Base-by-base conservation (phyloP, 257 asterid genomes). In the Haberlea rhodopensis region DNA sequence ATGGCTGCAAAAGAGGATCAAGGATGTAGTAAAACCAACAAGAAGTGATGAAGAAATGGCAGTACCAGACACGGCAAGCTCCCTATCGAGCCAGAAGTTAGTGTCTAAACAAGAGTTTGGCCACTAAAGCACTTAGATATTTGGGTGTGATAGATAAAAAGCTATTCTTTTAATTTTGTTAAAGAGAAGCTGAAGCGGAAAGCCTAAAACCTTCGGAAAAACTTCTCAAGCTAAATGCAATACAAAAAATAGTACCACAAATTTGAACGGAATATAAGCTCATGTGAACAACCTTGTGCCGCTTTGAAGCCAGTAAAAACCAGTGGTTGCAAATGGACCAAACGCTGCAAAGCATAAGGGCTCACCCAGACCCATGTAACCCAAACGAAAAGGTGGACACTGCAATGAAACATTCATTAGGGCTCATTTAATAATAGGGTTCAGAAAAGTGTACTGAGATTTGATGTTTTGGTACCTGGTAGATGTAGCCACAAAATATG, bases 301-400 rank as follows among this genome's bases (percentile, higher is more conserved):
- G 25, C 84, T 79, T 78, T 91, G 98, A 71, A 91, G 91, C 81
- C 83, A 79, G 80, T 85, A 91, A 72, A 89, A 91, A 48, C 96
- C 98, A 21, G 86, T 87, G 46, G 98, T 89, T 21, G 96, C 83
- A 56, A 88, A 85, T 19, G 98, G 98, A 43, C 98, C 96, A 45
- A 91, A 91, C 48, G 98, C 96, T 48, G 90, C 94, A 73, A 91
- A 91, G 84, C 96, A 89, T 46, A 91, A 79, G 20, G 98, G 96
- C 46, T 91, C 98, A 60, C 98, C 98, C 37, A 91, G 65, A 52
- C 98, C 98, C 70, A 76, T 27, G 73, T 89, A 91, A 78, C 98
- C 82, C 74, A 91, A 78, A 11, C 98, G 89, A 76, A 88, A 91
- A 3, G 96, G 96, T 5, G 98, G 98, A 66, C 96, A 87, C 96